Percentiles rank a stretch among this genome's conserved stretches.
phyloP scores from a whole-genome alignment of 129 eudicot genomes.

The Arctium minus region DNA sequence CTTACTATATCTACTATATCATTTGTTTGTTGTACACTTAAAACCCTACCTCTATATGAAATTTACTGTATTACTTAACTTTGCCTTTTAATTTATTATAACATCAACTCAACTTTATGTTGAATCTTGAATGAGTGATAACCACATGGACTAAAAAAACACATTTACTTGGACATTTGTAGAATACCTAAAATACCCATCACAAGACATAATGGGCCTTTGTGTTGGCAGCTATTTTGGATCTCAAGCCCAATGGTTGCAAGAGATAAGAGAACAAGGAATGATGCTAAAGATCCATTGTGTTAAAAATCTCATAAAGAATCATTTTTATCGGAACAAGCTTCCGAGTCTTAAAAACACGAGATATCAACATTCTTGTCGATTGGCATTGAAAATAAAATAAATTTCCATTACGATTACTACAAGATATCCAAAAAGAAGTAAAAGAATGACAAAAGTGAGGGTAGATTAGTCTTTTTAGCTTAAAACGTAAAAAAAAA shows the following conservation, averaged over 20 bases:
- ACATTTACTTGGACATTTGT: neutral
- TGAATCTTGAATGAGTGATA: neutral
- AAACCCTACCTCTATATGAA: neutral
- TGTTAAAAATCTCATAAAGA: too few species aligned
- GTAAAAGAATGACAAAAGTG: too few species aligned
- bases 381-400: neutral
- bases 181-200: neutral
- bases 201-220: neutral
- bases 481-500: neutral
- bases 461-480: neutral
- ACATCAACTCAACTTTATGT: too few species aligned
- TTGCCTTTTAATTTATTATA: too few species aligned
- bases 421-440: neutral
- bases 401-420: neutral
- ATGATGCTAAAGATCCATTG: neutral
- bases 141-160: neutral
- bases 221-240: neutral
- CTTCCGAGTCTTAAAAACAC: neutral
- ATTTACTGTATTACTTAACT: too few species aligned
- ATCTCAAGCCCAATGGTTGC: neutral
- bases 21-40: neutral
- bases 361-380: neutral
- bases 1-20: neutral
- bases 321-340: too few species aligned
- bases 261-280: neutral